Evolutionary conservation across 2,329 filamentous ascomycete species (phyloP).

Genomic region (Botrytis pseudocinerea): DNA sequence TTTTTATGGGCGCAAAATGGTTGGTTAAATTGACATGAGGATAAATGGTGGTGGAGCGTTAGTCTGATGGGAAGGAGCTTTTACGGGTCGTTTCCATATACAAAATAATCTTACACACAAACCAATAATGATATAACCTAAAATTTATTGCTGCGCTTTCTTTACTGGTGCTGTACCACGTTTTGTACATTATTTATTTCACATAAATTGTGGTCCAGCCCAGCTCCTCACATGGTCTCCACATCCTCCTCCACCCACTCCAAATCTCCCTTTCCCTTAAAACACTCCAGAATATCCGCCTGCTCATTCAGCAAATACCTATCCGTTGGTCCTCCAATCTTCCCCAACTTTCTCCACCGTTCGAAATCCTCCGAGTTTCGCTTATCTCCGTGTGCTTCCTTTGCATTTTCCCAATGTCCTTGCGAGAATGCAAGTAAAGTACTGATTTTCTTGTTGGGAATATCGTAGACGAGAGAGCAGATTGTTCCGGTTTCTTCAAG

Average conservation of each 20-base stretch:
- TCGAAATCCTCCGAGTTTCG: constrained; percentile 51
- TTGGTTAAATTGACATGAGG: constrained; percentile 9
- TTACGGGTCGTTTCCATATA: neutral
- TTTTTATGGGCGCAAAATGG: neutral
- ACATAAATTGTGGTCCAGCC: neutral
- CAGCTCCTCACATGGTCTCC: constrained; percentile 27
- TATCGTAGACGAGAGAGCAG: neutral
- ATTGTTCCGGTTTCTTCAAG: neutral
- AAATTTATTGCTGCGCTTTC: neutral
- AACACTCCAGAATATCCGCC: constrained; percentile 51
- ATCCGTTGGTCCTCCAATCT: constrained; percentile 52
- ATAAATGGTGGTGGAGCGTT: neutral
- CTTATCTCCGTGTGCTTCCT: constrained; percentile 57
- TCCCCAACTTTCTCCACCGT: constrained; percentile 52
- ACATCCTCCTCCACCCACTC: constrained; percentile 46
- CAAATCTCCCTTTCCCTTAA: constrained; percentile 51
- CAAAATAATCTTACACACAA: neutral
- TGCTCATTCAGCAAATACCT: constrained; percentile 55
- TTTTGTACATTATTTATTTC: too few relatives aligned
- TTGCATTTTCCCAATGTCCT: constrained; percentile 55
- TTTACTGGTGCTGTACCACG: too few relatives aligned
- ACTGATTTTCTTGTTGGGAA: constrained; percentile 42
- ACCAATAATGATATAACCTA: neutral
- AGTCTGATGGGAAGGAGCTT: neutral
- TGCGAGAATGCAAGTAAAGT: constrained; percentile 53